phyloP scores from a whole-genome alignment of 176 grass and related monocot species.

The Avena sativa region DNA sequence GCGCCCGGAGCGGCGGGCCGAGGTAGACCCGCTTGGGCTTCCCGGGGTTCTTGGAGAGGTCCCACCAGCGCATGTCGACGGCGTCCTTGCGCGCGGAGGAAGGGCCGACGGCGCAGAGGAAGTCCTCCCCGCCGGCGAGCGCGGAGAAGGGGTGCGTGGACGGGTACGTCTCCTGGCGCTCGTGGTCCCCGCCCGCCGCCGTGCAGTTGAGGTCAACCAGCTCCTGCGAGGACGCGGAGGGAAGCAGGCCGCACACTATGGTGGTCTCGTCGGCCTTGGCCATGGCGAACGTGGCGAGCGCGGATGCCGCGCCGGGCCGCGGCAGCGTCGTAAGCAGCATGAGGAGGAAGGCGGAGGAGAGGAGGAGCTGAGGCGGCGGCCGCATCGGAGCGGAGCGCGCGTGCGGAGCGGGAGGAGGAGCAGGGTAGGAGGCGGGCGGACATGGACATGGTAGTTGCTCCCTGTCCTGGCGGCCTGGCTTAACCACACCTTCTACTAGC shows the following conservation, averaged over 20 bases:
- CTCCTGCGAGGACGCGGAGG: background rate
- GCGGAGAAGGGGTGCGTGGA: constrained; percentile 64
- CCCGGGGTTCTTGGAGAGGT: constrained; percentile 31
- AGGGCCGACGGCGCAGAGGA: constrained; percentile 69
- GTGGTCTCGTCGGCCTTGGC: constrained; percentile 54
- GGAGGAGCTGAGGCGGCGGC: background rate
- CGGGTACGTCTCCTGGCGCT: constrained; percentile 50
- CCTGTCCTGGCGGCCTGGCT: background rate
- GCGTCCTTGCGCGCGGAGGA: constrained; percentile 8
- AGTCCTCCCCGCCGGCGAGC: constrained; percentile 69
- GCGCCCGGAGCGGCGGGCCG: constrained; percentile 60
- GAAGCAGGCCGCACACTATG: constrained; percentile 80
- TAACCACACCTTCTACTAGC: background rate
- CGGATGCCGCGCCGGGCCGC: background rate
- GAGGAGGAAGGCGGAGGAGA: background rate
- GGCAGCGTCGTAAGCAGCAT: background rate
- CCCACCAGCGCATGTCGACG: constrained; percentile 89
- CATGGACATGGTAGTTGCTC: constrained; percentile 51
- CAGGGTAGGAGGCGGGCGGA: constrained; percentile 12
- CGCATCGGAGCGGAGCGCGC: constrained; percentile 26
- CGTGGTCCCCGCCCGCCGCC: constrained; percentile 40
- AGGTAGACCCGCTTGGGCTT: constrained; percentile 66
- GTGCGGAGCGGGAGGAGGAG: constrained; percentile 3
- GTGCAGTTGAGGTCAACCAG: constrained; percentile 78
- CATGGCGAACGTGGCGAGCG: constrained; percentile 73